phyloP scores from a whole-genome alignment of 2,329 filamentous ascomycete species.

The Pyricularia sp. region DNA sequence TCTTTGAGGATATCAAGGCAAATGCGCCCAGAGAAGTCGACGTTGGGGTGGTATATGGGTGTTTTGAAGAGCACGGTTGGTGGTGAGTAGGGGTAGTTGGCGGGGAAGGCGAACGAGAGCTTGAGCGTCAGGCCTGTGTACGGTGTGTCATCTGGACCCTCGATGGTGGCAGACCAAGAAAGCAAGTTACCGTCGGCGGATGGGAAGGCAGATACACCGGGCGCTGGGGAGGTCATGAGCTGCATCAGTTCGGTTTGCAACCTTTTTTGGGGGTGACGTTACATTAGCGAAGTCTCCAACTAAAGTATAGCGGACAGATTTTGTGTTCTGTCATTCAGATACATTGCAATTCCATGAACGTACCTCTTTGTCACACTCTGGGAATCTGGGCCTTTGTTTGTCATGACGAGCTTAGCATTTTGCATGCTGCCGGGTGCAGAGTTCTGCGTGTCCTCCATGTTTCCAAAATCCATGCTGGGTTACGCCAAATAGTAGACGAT shows the following conservation, averaged over 20 bases:
- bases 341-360: conserved; percentile 7
- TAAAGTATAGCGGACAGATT: background rate
- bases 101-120: conserved; percentile 79
- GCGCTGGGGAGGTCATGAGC: conserved; percentile 89
- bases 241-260: conserved; percentile 97
- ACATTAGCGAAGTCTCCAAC: conserved; percentile 5
- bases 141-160: conserved; percentile 79
- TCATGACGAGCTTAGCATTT: conserved; percentile 48
- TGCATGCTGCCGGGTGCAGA: conserved; percentile 48
- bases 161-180: conserved; percentile 87
- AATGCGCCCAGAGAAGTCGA: conserved; percentile 93
- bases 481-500: background rate
- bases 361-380: conserved; percentile 72
- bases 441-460: conserved; percentile 53
- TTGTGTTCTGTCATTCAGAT: background rate
- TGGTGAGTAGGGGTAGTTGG: conserved; percentile 84
- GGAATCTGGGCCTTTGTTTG: conserved; percentile 47
- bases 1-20: conserved; percentile 98
- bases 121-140: conserved; percentile 84
- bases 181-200: conserved; percentile 81
- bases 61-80: conserved; percentile 95
- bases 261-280: conserved; percentile 30
- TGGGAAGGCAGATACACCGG: conserved; percentile 90
- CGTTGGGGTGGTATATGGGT: conserved; percentile 97
- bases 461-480: conserved; percentile 31